Evolutionary conservation across 2,329 filamentous ascomycete genomes (phyloP).

Genomic region (Colletotrichum tropicale): DNA sequence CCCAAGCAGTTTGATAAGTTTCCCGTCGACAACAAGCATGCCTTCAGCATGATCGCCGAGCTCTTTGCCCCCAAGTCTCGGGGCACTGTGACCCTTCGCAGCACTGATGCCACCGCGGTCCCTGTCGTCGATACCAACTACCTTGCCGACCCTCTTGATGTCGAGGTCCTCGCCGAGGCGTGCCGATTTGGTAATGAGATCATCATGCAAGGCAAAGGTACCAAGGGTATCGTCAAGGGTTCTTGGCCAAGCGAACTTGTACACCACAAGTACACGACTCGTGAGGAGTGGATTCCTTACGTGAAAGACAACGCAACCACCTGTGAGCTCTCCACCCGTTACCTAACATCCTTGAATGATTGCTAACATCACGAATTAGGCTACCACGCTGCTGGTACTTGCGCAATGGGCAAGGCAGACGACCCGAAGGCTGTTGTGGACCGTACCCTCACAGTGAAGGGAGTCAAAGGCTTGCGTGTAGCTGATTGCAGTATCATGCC

Average conservation of each 20-base stretch:
- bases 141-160: slow-evolving; percentile 59
- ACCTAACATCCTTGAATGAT: not conserved
- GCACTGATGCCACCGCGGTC: slow-evolving; percentile 50
- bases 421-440: slow-evolving; percentile 58
- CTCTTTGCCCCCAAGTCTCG: slow-evolving; percentile 62
- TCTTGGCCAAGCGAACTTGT: slow-evolving; percentile 58
- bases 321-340: slow-evolving; percentile 44
- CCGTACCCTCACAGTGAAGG: slow-evolving; percentile 54
- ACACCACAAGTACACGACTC: slow-evolving; percentile 56
- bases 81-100: slow-evolving; percentile 57
- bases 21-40: slow-evolving; percentile 56
- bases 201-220: slow-evolving; percentile 58
- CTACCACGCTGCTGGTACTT: slow-evolving; percentile 63
- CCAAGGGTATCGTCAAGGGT: slow-evolving; percentile 63
- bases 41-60: slow-evolving; percentile 63
- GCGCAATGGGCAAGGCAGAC: slow-evolving; percentile 51
- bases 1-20: slow-evolving; percentile 61
- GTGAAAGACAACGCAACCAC: slow-evolving; percentile 65
- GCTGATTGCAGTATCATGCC: slow-evolving; percentile 60
- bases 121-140: slow-evolving; percentile 65
- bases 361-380: slow-evolving; percentile 30
- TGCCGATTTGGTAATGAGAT: slow-evolving; percentile 66
- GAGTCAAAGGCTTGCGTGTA: slow-evolving; percentile 57
- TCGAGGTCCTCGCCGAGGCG: slow-evolving; percentile 63
- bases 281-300: slow-evolving; percentile 63